phyloP scores from a whole-genome alignment of 331 rosid species.

The Spiraea crenata region DNA sequence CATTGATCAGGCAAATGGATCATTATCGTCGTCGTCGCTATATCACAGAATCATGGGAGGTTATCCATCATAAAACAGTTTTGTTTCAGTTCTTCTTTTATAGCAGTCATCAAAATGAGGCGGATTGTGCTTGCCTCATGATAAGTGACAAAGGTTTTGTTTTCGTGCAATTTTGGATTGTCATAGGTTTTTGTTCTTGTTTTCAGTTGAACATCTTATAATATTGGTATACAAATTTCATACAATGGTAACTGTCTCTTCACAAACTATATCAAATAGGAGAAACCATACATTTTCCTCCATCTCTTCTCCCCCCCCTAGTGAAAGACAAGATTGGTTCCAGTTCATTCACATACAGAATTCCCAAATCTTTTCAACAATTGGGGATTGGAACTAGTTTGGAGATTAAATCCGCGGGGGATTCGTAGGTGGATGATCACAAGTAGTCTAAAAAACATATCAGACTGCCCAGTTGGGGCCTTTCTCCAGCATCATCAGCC shows the following conservation, averaged over 20 bases:
- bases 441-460: no score
- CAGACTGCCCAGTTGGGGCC: no score
- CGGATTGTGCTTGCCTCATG: slow-evolving; percentile 14
- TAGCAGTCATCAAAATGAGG: slow-evolving; percentile 15
- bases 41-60: slow-evolving; percentile 51
- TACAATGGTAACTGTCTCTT: not conserved
- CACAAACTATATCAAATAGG: not conserved
- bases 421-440: no score
- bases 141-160: slow-evolving; percentile 15
- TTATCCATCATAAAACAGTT: slow-evolving; percentile 39
- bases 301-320: no score
- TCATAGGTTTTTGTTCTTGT: not conserved
- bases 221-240: slow-evolving; percentile 23
- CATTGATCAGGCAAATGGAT: slow-evolving; percentile 42
- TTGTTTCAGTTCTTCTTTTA: not conserved
- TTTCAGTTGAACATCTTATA: slow-evolving; percentile 7
- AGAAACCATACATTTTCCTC: not conserved
- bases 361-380: no score
- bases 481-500: not conserved
- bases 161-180: not conserved
- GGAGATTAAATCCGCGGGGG: no score
- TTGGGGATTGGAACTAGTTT: no score
- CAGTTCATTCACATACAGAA: no score
- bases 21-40: slow-evolving; percentile 32
- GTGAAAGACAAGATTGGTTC: no score